A percentile compares a stretch with the other conserved stretches of the same genome.
Evolutionary conservation across 495 filamentous ascomycete species (phyloP).

Genomic region (Mycothermus thermophilus): DNA sequence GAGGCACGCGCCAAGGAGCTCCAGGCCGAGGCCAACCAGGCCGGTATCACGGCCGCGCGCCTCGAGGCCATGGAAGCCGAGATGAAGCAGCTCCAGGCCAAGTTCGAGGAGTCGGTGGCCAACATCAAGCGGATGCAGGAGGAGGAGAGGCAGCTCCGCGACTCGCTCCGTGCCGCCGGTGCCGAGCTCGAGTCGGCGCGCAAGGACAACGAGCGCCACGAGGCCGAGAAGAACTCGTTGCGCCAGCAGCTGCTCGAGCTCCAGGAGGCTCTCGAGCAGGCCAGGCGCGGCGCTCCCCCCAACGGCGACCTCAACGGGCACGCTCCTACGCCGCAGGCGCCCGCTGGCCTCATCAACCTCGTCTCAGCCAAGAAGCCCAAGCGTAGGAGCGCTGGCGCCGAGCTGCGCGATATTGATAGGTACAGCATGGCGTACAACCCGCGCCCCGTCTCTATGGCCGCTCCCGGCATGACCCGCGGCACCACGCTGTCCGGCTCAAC

Average conservation of each 20-base stretch:
- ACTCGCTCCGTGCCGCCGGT: slow-evolving; percentile 59
- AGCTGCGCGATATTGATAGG: slow-evolving; percentile 65
- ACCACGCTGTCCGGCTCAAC: slow-evolving; percentile 48
- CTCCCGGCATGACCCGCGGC: slow-evolving; percentile 49
- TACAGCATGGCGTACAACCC: slow-evolving; percentile 89
- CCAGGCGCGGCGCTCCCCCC: slow-evolving; percentile 48
- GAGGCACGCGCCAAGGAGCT: slow-evolving; percentile 85
- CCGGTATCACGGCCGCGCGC: slow-evolving; percentile 82
- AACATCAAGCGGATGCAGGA: slow-evolving; percentile 90
- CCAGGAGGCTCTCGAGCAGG: slow-evolving; percentile 82
- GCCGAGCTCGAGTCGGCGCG: slow-evolving; percentile 65
- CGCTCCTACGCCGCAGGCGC: slow-evolving; percentile 33
- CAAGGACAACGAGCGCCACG: slow-evolving; percentile 52
- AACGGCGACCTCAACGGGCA: slow-evolving; percentile 67
- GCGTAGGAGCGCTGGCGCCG: slow-evolving; percentile 83
- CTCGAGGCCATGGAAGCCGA: slow-evolving; percentile 82
- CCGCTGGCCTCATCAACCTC: slow-evolving; percentile 81
- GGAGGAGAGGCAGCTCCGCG: slow-evolving; percentile 69
- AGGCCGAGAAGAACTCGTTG: slow-evolving; percentile 70
- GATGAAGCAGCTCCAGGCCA: slow-evolving; percentile 79
- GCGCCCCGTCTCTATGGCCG: slow-evolving; percentile 85
- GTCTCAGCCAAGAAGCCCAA: slow-evolving; percentile 97
- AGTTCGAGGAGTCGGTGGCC: slow-evolving; percentile 68
- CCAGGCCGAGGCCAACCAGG: slow-evolving; percentile 92
- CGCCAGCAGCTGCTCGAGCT: slow-evolving; percentile 78